Percentiles rank a stretch among this genome's conserved stretches.
Evolutionary conservation across 352 stramenopile species (phyloP).

Genomic region (Pythium aristosporum): DNA sequence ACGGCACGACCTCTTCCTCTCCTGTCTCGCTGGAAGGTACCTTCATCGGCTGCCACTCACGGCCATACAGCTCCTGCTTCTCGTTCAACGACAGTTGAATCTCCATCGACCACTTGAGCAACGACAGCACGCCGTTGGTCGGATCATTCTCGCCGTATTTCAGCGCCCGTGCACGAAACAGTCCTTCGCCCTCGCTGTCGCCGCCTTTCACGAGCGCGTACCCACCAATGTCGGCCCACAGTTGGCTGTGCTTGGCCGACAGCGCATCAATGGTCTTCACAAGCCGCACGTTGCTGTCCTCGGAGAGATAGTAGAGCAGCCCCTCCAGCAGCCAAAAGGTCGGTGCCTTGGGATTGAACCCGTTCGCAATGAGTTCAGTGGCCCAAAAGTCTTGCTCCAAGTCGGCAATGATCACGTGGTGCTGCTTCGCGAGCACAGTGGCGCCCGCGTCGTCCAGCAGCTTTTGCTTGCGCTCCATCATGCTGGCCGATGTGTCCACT

Average conservation of each 20-base stretch:
- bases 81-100: constrained; percentile 31
- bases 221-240: constrained; percentile 51
- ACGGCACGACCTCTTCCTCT: constrained; percentile 31
- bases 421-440: constrained; percentile 32
- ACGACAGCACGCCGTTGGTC: constrained; percentile 37
- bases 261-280: constrained; percentile 53
- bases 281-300: constrained; percentile 40
- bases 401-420: constrained; percentile 47
- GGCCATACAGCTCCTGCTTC: constrained; percentile 37
- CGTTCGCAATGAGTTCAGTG: constrained; percentile 32
- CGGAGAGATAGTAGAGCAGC: constrained; percentile 45
- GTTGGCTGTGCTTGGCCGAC: constrained; percentile 42
- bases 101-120: constrained; percentile 45
- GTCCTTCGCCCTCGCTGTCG: constrained; percentile 17
- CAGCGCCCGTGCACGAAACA: constrained; percentile 32
- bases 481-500: constrained; percentile 40
- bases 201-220: constrained; percentile 14
- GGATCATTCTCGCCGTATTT: constrained; percentile 55
- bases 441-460: constrained; percentile 34
- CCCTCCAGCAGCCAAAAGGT: constrained; percentile 64
- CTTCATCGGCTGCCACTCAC: constrained; percentile 32
- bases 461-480: constrained; percentile 45
- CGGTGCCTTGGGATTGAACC: constrained; percentile 42
- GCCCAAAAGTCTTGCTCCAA: constrained; percentile 53
- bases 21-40: not conserved